phyloP scores from a whole-genome alignment of 768 basidiomycete species.

The Grammothele lineata region DNA sequence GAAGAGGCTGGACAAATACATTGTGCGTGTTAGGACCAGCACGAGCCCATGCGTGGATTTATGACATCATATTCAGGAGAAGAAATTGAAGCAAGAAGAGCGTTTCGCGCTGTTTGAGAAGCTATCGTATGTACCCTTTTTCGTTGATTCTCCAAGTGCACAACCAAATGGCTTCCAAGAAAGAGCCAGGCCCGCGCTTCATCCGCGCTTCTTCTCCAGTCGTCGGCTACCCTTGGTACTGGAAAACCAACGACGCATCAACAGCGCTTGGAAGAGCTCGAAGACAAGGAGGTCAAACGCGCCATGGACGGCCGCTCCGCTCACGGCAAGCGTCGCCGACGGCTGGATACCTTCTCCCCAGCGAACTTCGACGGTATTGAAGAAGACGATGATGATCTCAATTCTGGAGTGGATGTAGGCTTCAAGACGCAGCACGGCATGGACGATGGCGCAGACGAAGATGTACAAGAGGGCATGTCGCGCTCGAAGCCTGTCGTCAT shows the following conservation, averaged over 20 bases:
- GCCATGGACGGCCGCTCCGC: conserved; percentile 44
- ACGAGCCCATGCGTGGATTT: not conserved
- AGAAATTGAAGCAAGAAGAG: conserved; percentile 90
- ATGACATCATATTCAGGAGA: conserved; percentile 51
- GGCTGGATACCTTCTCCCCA: not conserved
- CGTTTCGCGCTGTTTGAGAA: conserved; percentile 73
- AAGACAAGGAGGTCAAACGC: conserved; percentile 56
- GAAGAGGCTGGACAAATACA: conserved; percentile 88
- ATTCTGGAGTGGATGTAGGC: too few relatives aligned
- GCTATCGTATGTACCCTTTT: conserved; percentile 57
- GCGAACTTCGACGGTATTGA: conserved; percentile 25
- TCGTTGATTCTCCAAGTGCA: not conserved
- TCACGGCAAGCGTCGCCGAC: conserved; percentile 43
- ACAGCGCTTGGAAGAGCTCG: conserved; percentile 51
- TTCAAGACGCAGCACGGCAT: too few relatives aligned
- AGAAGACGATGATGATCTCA: conserved; percentile 30
- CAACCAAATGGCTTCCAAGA: conserved; percentile 37
- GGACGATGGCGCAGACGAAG: too few relatives aligned
- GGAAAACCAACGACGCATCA: conserved; percentile 59
- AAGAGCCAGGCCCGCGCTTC: conserved; percentile 71
- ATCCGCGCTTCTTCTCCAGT: conserved; percentile 56
- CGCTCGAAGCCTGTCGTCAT: conserved; percentile 21
- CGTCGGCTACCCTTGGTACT: conserved; percentile 82
- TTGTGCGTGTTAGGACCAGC: conserved; percentile 46
- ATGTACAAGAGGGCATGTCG: conserved; percentile 15